Percentiles rank a stretch among this genome's conserved stretches.
Evolutionary conservation across 495 filamentous ascomycete species (phyloP).

Genomic region (Emericellopsis terricola): DNA sequence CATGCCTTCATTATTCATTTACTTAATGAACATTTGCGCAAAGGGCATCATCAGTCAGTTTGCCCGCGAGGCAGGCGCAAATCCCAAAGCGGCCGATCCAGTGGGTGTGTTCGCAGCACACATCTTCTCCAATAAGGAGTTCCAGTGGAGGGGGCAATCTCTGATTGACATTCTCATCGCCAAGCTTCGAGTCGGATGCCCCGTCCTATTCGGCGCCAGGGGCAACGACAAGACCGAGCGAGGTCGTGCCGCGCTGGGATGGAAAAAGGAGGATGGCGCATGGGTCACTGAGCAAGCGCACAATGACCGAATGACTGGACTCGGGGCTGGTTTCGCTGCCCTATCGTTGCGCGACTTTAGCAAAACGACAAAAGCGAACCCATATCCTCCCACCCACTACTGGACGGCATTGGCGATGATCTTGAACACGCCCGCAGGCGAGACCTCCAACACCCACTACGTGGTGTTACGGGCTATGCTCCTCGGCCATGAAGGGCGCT

Average conservation of each 20-base stretch:
- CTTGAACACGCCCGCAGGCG: conserved; percentile 44
- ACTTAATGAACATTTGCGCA: conserved; percentile 63
- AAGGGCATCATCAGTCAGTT: conserved; percentile 66
- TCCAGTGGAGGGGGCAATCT: conserved; percentile 49
- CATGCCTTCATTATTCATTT: conserved; percentile 56
- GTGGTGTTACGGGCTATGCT: conserved; percentile 64
- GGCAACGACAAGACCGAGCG: conserved; percentile 57
- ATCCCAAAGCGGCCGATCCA: conserved; percentile 57
- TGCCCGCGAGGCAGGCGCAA: conserved; percentile 51
- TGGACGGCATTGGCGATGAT: conserved; percentile 62
- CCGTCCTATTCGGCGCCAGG: conserved; percentile 70
- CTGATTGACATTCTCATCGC: conserved; percentile 80
- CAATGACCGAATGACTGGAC: conserved; percentile 63
- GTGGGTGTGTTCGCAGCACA: conserved; percentile 60
- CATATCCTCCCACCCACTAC: conserved; percentile 62
- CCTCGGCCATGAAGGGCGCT: conserved; percentile 45
- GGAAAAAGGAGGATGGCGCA: conserved; percentile 39
- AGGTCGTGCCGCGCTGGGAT: conserved; percentile 55
- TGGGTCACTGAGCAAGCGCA: conserved; percentile 52
- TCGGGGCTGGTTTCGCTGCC: conserved; percentile 69
- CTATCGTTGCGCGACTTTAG: conserved; percentile 67
- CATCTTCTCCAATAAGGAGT: conserved; percentile 49
- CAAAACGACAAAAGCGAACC: conserved; percentile 44
- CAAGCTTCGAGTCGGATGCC: conserved; percentile 66
- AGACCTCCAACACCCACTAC: conserved; percentile 61